Conservation (phyloP, 768 basidiomycete genomes). For the Lactarius quietus region DNA sequence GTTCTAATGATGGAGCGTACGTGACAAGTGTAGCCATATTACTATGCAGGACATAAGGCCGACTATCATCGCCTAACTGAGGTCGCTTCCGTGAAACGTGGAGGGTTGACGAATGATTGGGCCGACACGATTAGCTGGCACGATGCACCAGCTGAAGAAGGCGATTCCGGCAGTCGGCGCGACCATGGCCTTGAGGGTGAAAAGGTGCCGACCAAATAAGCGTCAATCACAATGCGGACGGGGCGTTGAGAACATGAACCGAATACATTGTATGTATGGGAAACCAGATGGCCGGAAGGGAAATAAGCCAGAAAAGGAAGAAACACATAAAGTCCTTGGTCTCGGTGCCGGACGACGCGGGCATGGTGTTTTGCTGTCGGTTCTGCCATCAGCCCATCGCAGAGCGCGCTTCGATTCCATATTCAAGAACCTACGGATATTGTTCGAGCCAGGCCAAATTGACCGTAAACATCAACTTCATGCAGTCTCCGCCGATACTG, state of each 20-base stretch:
- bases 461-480: constrained; percentile 70
- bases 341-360: constrained; percentile 68
- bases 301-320: constrained; percentile 84
- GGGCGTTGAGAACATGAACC: constrained; percentile 16
- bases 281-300: constrained; percentile 77
- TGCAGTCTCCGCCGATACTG: constrained; percentile 78
- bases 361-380: constrained; percentile 61
- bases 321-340: constrained; percentile 77
- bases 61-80: constrained; percentile 73
- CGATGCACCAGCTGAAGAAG: constrained; percentile 77
- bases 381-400: constrained; percentile 10
- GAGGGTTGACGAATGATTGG: constrained; percentile 67
- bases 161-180: constrained; percentile 65
- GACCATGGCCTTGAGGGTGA: constrained; percentile 73
- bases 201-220: constrained; percentile 61
- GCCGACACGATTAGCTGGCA: constrained; percentile 73
- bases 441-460: constrained; percentile 71
- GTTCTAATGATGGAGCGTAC: constrained; percentile 34
- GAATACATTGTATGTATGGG: constrained; percentile 73
- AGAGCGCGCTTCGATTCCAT: not conserved
- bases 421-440: constrained; percentile 49
- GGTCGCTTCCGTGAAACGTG: constrained; percentile 57
- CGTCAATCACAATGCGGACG: constrained; percentile 12
- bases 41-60: constrained; percentile 73
- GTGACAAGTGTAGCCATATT: constrained; percentile 75